Evolutionary conservation across 176 grass and related monocot species (phyloP), one percentile per base, ranked within the genome.

Genomic region (Aegilops sharonensis): DNA sequence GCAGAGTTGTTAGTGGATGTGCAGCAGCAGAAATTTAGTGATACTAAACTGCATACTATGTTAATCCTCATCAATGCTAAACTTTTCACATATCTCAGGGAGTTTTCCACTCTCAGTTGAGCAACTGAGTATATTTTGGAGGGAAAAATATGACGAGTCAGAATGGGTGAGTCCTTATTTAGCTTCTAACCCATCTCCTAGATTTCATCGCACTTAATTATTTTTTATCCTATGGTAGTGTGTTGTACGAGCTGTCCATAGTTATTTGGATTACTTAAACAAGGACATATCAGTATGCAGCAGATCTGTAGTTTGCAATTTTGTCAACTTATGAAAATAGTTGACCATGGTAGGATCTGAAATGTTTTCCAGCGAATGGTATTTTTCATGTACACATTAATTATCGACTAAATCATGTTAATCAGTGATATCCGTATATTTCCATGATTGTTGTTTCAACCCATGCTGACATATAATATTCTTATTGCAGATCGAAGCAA

Each of bases 91-190:
- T 77, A 48, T 88, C 84, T 52, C 80, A 94, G 96, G 84, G 30
- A 88, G 7, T 21, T 90, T 87, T 56, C 85, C 79, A 61, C 43
- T 83, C 75, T 48, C 91, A 72, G 65, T 84, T 88, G 87, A 95
- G 77, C 94, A 94, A n/a, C 85, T 88, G 60, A 54, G 63, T 76
- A 94, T 98, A 84, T 95, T 89, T 86, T 95, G 93, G 92, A 94
- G 83, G 87, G 97, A 94, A 74, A 98, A 98, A 83, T 85, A 98
- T 81, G 92, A 95, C 85, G 94, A 98, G 86, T 91, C 90, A 72
- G 94, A 94, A 92, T 98, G 97, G 97, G 97, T 98, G 79, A 83
- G 93, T 84, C 78, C 9, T 59, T 62, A 45, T 78, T 77, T 82
- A 31, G 5, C 67, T 80, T 79, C 4, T 79, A 25, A 66, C 34